These are phyloP conservation scores for Colletotrichum cordylinicola DNA, from an alignment of 2,329 filamentous ascomycete species.

Conservation along the genomic window DNA sequence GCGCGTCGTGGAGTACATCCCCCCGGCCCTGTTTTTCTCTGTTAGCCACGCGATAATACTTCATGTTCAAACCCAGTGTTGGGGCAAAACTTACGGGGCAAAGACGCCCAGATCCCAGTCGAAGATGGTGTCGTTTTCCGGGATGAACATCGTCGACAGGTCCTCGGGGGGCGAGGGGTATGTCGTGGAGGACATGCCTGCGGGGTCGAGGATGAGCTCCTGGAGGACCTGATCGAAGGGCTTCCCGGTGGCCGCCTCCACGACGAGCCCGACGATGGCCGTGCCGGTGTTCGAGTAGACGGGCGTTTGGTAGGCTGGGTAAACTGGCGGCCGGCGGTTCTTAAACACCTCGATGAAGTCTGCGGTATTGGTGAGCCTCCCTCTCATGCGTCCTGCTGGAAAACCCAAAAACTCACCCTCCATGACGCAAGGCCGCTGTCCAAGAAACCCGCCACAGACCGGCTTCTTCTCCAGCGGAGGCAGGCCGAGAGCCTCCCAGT, in stretches of 20 bases:
- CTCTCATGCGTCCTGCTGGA: not conserved
- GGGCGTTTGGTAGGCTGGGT: constrained; percentile 47
- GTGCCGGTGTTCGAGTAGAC: constrained; percentile 56
- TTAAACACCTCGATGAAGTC: constrained; percentile 33
- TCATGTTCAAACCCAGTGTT: not conserved
- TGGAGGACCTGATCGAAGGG: constrained; percentile 43
- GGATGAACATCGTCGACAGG: constrained; percentile 38
- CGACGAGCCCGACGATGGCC: constrained; percentile 46
- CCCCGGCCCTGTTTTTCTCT: constrained; percentile 34
- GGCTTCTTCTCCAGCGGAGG: constrained; percentile 35
- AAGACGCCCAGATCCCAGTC: constrained; percentile 38
- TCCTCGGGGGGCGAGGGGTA: constrained; percentile 35
- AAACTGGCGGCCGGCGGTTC: constrained; percentile 39
- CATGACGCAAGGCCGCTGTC: constrained; percentile 33
- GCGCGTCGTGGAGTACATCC: constrained; percentile 44
- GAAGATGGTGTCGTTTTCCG: constrained; percentile 37
- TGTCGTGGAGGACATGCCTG: constrained; percentile 46
- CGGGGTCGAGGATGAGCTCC: constrained; percentile 44
- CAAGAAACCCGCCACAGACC: constrained; percentile 39
- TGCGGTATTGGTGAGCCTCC: not conserved
- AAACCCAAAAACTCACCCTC: constrained; percentile 20
- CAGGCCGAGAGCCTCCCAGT: constrained; percentile 36
- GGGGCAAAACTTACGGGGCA: constrained; percentile 33
- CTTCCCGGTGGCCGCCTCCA: constrained; percentile 49
- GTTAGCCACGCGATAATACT: not conserved